A percentile compares a stretch with the other conserved stretches of the same genome.
These are phyloP conservation scores for Vitellaria paradoxa DNA, from an alignment of 179 eudicot genomes.

Conservation along the genomic window DNA sequence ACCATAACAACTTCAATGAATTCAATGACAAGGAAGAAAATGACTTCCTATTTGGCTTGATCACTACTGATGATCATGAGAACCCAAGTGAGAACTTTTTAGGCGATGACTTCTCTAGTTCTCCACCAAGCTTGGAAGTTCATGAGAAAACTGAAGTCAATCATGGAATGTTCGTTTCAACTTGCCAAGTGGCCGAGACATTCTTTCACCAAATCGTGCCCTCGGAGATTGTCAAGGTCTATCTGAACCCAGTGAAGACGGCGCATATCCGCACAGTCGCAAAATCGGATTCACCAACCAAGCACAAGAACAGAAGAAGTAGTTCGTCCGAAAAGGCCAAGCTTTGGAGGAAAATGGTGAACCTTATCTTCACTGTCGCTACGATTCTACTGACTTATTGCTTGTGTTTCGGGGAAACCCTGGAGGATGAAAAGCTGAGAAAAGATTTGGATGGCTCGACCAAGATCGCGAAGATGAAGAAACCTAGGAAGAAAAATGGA, in stretches of 20 bases:
- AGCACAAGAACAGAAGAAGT: not conserved
- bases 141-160: constrained; percentile 52
- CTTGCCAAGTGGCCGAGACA: constrained; percentile 49
- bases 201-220: constrained; percentile 64
- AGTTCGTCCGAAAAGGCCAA: constrained; percentile 19
- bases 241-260: constrained; percentile 30
- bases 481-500: constrained; percentile 8
- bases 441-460: constrained; percentile 3
- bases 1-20: constrained; percentile 10
- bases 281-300: constrained; percentile 8
- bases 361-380: not conserved
- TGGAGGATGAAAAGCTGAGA: constrained; percentile 4
- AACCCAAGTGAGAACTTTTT: constrained; percentile 25
- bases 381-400: constrained; percentile 16
- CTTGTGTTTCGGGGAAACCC: constrained; percentile 16
- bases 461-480: not conserved
- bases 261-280: not conserved
- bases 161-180: constrained; percentile 52
- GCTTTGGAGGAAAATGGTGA: not conserved
- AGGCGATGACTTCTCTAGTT: constrained; percentile 39
- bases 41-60: constrained; percentile 26
- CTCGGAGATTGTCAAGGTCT: constrained; percentile 53
- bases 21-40: constrained; percentile 20
- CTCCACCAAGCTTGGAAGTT: constrained; percentile 39
- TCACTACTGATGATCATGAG: not conserved